Percentiles rank a stretch among this genome's conserved stretches.
These are phyloP conservation scores for Pseudogymnoascus sp. DNA, from an alignment of 2,329 filamentous ascomycete species.

Conservation along the genomic window DNA sequence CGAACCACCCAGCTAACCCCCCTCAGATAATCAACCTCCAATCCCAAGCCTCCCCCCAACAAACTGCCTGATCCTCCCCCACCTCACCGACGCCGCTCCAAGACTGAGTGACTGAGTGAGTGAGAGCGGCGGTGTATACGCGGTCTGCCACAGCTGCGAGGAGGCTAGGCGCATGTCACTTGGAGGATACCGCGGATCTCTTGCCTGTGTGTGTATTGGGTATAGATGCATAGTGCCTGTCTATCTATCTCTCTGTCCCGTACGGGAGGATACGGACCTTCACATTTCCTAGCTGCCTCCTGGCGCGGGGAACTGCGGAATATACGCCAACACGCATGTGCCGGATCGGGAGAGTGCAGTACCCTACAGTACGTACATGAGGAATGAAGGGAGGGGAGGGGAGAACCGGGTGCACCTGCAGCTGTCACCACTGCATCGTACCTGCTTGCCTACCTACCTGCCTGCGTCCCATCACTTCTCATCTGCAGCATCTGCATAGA, in stretches of 20 bases:
- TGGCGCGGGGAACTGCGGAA: not conserved
- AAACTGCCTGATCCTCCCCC: not conserved
- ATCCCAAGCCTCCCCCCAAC: not conserved
- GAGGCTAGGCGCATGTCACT: not conserved
- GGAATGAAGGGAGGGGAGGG: not conserved
- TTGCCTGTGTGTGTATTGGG: too few species aligned
- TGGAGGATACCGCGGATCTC: too few species aligned
- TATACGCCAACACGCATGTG: not conserved
- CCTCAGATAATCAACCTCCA: not conserved
- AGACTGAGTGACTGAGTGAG: not conserved
- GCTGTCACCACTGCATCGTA: not conserved
- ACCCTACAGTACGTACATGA: too few species aligned
- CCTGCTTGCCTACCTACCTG: not conserved
- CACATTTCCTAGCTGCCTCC: too few species aligned
- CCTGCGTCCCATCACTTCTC: not conserved
- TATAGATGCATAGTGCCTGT: not conserved
- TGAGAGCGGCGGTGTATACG: not conserved
- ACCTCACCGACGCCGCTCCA: not conserved
- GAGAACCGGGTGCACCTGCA: not conserved
- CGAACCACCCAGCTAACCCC: not conserved
- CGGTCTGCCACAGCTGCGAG: not conserved
- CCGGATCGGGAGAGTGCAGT: not conserved
- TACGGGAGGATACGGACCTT: not conserved
- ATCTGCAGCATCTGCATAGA: not conserved
- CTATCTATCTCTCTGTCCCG: not conserved